A percentile compares a stretch with the other conserved stretches of the same genome.
Evolutionary conservation across 164 flowering plant genomes (phyloP).

Genomic region (Litsea cubeba): DNA sequence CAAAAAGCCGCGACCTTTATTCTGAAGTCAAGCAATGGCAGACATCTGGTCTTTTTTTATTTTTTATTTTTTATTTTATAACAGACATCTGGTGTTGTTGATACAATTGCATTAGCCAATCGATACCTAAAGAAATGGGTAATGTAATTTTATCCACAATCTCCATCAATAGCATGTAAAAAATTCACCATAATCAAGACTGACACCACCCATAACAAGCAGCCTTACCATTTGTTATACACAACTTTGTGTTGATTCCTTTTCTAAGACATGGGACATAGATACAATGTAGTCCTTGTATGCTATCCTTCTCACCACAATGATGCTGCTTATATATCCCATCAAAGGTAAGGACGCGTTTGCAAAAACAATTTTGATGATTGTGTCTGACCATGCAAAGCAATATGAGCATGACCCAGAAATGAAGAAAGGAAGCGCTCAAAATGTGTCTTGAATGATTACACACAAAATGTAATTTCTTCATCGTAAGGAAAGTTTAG

Average conservation of each 20-base stretch:
- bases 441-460: neutral
- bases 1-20: neutral
- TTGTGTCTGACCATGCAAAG: neutral
- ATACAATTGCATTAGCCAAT: too few relatives aligned
- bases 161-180: too few relatives aligned
- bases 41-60: neutral
- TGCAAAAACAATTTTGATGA: neutral
- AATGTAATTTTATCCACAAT: too few relatives aligned
- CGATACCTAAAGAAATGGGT: too few relatives aligned
- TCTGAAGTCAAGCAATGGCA: neutral
- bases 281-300: too few relatives aligned
- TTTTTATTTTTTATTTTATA: too few relatives aligned
- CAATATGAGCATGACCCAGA: neutral
- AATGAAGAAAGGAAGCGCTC: neutral
- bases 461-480: neutral
- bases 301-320: too few relatives aligned
- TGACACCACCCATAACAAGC: too few relatives aligned
- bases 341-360: neutral
- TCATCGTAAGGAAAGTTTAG: neutral
- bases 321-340: neutral
- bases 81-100: neutral
- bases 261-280: too few relatives aligned
- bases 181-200: too few relatives aligned
- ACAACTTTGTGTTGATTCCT: too few relatives aligned
- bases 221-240: too few relatives aligned